Conservation (phyloP, 352 stramenopile genomes). For the Pythium utonaiense region DNA sequence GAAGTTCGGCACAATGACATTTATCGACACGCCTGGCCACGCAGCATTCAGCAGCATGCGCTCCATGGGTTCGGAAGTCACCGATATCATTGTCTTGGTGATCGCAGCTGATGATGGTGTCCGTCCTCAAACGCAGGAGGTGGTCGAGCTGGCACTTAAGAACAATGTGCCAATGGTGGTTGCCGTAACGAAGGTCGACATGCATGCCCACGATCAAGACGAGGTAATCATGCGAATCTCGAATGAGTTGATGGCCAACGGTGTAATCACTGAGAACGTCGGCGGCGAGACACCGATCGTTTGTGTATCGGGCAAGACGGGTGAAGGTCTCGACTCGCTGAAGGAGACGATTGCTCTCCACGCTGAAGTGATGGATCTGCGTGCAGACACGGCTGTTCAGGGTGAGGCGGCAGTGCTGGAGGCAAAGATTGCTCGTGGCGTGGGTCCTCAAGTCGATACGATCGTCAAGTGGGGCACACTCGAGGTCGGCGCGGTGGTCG, state of each 20-base stretch:
- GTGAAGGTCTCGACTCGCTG: constrained; percentile 93
- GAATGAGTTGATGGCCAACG: constrained; percentile 90
- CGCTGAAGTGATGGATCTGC: constrained; percentile 95
- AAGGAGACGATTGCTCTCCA: constrained; percentile 96
- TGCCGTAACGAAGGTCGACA: constrained; percentile 97
- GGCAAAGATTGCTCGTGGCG: constrained; percentile 90
- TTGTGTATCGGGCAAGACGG: constrained; percentile 95
- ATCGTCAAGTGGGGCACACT: constrained; percentile 98
- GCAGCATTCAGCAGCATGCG: constrained; percentile 98
- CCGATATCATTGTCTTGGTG: constrained; percentile 97
- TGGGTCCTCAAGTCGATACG: constrained; percentile 94
- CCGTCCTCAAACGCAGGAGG: constrained; percentile 97
- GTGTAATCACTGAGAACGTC: constrained; percentile 93
- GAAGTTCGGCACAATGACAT: constrained; percentile 81
- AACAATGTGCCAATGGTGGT: constrained; percentile 96
- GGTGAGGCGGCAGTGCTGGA: constrained; percentile 97
- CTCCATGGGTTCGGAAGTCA: constrained; percentile 94
- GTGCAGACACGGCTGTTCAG: constrained; percentile 82
- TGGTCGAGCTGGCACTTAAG: constrained; percentile 92
- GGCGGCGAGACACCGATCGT: constrained; percentile 92
- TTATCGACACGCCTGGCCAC: constrained; percentile 99
- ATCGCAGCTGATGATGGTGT: constrained; percentile 98
- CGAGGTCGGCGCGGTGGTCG: constrained; percentile 91
- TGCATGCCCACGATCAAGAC: constrained; percentile 65
- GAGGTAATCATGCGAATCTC: constrained; percentile 68